Percentiles rank a stretch among this genome's conserved stretches.
phyloP scores from a whole-genome alignment of 2,329 filamentous ascomycete species.

The Aspergillus sp. region DNA sequence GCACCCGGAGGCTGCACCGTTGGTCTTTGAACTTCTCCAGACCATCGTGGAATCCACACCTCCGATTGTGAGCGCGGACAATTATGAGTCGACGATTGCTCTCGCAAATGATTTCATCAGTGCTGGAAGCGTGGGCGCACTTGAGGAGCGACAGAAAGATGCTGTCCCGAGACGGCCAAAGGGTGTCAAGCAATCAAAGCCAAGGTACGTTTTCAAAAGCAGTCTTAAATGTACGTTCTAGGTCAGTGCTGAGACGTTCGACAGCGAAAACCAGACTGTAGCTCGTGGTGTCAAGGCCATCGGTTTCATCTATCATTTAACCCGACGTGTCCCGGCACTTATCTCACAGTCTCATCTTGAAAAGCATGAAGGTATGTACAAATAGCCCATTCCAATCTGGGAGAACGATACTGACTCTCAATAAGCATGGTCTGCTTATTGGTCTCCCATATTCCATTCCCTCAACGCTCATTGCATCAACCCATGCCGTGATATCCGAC shows the following conservation, averaged over 20 bases:
- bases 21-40: slow-evolving; percentile 82
- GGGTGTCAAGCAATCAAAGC: slow-evolving; percentile 44
- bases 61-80: slow-evolving; percentile 83
- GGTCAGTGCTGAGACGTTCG: slow-evolving; percentile 9
- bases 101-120: slow-evolving; percentile 86
- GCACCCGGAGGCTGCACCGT: slow-evolving; percentile 60
- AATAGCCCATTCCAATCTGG: not conserved
- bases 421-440: slow-evolving; percentile 90
- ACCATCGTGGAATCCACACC: slow-evolving; percentile 63
- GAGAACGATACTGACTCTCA: slow-evolving; percentile 1
- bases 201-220: slow-evolving; percentile 39
- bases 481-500: slow-evolving; percentile 83
- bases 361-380: slow-evolving; percentile 60
- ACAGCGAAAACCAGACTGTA: slow-evolving; percentile 63
- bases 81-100: slow-evolving; percentile 80
- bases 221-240: not conserved
- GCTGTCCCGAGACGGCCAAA: slow-evolving; percentile 45
- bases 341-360: slow-evolving; percentile 93
- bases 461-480: slow-evolving; percentile 88
- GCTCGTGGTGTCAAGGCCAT: slow-evolving; percentile 73
- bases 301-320: slow-evolving; percentile 72
- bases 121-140: slow-evolving; percentile 64
- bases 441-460: slow-evolving; percentile 87
- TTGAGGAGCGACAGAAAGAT: slow-evolving; percentile 61
- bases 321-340: slow-evolving; percentile 69